Conservation (phyloP, 306 rosid genomes). For the Casuarina cunninghamiana region DNA sequence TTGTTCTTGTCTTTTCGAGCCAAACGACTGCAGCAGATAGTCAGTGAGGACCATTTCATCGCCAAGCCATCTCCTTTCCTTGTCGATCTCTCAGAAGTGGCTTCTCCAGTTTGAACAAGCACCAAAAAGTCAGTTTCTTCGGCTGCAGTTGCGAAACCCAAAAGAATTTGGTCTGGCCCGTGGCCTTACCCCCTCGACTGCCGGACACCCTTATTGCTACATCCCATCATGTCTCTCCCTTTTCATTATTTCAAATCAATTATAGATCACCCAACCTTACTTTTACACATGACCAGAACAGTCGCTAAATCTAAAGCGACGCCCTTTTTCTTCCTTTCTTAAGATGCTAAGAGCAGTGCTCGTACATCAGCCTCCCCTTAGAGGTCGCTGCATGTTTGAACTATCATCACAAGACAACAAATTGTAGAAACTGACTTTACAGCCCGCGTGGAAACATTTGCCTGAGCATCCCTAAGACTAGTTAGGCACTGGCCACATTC, state of each 20-base stretch:
- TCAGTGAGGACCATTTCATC: not conserved
- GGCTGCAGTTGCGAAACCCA: constrained; percentile 38
- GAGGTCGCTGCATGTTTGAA: constrained; percentile 33
- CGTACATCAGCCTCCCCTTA: constrained; percentile 32
- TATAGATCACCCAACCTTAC: constrained; percentile 19
- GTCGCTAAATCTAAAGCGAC: not conserved
- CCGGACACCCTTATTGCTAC: constrained; percentile 17
- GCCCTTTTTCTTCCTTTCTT: not conserved
- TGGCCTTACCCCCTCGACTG: not conserved
- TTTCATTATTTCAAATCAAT: constrained; percentile 15
- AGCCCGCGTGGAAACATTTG: constrained; percentile 50
- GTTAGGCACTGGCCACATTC: constrained; percentile 41
- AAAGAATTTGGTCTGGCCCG: constrained; percentile 28
- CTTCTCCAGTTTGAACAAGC: constrained; percentile 22
- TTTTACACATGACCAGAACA: not conserved
- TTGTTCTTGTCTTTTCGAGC: not conserved
- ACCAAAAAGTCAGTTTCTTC: constrained; percentile 33
- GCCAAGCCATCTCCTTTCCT: not conserved
- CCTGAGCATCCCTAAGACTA: constrained; percentile 30
- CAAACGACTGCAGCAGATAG: not conserved
- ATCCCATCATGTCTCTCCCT: constrained; percentile 31
- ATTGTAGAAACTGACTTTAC: constrained; percentile 44
- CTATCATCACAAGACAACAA: constrained; percentile 28
- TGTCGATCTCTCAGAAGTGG: constrained; percentile 6
- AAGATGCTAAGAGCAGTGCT: constrained; percentile 3